A percentile compares a stretch with the other conserved stretches of the same genome.
These are phyloP conservation scores for Aspergillus candidus DNA, from an alignment of 2,329 filamentous ascomycete species.

Conservation along the genomic window DNA sequence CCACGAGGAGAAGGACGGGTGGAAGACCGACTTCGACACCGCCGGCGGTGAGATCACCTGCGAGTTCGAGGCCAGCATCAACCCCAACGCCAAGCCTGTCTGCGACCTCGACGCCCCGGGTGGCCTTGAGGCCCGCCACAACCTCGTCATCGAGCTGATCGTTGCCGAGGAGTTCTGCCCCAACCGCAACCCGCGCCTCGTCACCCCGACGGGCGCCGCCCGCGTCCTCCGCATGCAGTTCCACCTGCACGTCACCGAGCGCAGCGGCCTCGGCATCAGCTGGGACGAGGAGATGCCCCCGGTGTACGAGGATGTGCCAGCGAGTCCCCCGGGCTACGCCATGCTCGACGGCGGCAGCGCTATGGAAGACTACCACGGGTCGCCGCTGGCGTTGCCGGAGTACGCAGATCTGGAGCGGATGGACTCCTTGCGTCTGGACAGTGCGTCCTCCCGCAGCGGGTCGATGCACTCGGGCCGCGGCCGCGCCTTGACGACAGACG, in stretches of 20 bases:
- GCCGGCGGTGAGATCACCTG: constrained; percentile 71
- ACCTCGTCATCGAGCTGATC: constrained; percentile 85
- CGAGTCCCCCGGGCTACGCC: constrained; percentile 68
- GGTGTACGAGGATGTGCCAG: constrained; percentile 87
- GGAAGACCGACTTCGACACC: constrained; percentile 72
- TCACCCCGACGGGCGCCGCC: constrained; percentile 82
- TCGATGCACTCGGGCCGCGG: no score
- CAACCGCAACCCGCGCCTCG: constrained; percentile 63
- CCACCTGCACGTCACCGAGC: constrained; percentile 72
- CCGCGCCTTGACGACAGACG: constrained; percentile 23
- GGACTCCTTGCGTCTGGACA: constrained; percentile 31
- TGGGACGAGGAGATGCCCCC: constrained; percentile 97
- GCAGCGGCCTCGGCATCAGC: constrained; percentile 78
- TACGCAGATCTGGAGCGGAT: constrained; percentile 44
- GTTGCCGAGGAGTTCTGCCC: constrained; percentile 81
- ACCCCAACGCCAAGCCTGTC: constrained; percentile 58
- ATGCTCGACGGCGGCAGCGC: constrained; percentile 35
- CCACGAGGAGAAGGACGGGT: constrained; percentile 76
- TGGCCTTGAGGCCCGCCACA: constrained; percentile 75
- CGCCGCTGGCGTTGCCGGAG: constrained; percentile 36
- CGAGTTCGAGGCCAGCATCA: constrained; percentile 64
- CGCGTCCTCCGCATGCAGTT: constrained; percentile 92
- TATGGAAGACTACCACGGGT: constrained; percentile 44
- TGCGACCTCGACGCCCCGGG: constrained; percentile 71
- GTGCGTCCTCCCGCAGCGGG: constrained; percentile 20